phyloP scores from a whole-genome alignment of 2,329 filamentous ascomycete genomes.

The Zymoseptoria ardabiliae region DNA sequence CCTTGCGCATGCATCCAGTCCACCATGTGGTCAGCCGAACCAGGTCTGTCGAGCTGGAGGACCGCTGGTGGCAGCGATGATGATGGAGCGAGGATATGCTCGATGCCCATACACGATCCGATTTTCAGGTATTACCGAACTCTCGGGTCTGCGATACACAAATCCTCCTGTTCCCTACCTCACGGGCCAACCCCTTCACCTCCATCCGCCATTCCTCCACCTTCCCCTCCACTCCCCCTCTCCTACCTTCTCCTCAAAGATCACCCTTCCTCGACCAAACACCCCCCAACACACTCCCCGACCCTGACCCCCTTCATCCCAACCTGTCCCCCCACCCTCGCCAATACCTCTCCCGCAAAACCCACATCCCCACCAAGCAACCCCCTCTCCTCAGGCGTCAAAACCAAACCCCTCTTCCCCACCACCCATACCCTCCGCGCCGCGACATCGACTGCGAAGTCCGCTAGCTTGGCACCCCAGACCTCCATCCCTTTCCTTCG shows the following conservation, averaged over 20 bases:
- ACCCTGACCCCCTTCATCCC: conserved; percentile 4
- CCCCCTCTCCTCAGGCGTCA: conserved; percentile 4
- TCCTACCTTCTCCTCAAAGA: neutral
- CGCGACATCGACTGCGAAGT: conserved; percentile 8
- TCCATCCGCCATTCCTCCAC: too few relatives aligned
- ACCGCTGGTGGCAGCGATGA: too few relatives aligned
- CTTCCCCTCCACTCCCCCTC: neutral
- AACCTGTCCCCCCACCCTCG: conserved; percentile 6
- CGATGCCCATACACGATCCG: too few relatives aligned
- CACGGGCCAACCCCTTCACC: too few relatives aligned
- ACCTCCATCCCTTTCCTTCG: neutral
- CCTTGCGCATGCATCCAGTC: too few relatives aligned
- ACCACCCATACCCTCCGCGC: conserved; percentile 5
- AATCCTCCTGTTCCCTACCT: too few relatives aligned
- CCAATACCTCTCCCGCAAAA: conserved; percentile 4
- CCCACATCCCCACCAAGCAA: neutral
- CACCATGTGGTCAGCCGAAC: too few relatives aligned
- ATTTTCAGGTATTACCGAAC: too few relatives aligned
- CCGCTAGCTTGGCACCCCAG: neutral
- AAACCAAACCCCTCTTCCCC: conserved; percentile 2
- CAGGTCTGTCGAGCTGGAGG: too few relatives aligned
- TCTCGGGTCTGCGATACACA: too few relatives aligned
- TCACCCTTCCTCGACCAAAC: neutral
- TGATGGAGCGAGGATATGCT: too few relatives aligned
- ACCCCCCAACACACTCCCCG: conserved; percentile 1